Base-by-base conservation (phyloP, 2,329 filamentous ascomycete genomes). In the Fusarium illudens region DNA sequence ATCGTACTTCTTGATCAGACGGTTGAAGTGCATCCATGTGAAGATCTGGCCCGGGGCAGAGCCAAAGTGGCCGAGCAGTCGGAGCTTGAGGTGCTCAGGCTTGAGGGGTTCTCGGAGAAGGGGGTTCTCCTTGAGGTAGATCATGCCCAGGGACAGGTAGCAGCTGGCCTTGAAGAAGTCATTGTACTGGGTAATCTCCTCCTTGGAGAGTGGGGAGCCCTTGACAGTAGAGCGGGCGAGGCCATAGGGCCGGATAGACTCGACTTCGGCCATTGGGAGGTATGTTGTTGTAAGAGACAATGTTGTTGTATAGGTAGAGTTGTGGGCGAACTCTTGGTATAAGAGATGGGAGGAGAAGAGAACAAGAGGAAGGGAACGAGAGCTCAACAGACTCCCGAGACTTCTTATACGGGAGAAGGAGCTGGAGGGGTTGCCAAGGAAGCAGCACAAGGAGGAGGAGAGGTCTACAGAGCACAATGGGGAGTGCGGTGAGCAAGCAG, bases 1-100 rank as follows among this genome's bases (percentile, higher is more conserved):
- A 67, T 92, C 87, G 73, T 93, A 91, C 79, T 93, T 94, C 78
- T 91, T 93, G 83, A 94, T 93, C 62, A 94, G 81, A 32, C 91
- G 89, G 79, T 94, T 94, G 84, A 93, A 91, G 80, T 94, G 91
- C 81, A 93, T 92, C 78, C 89, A 94, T 32, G 90, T 92, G 79
- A 94, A 94, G 61, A 90, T 89, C 78, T 94, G 92, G 13, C 91
- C 92, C n/a, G 92, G 89, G 51, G 92, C 91, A 3, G 90, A 92
- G 56, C 92, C 92, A 84, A 92, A 94, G 76, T 94, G 92, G 36
- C 92, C 92, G 3, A 94, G 83, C 9, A 94, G 82, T 68, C 92
- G 87, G 62, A 86, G 84, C 80, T 94, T 94, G 80, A 94, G 83
- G 74, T 94, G 89, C 56, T 92, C 87, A 30, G 86, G 80, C 70